Base-by-base conservation (phyloP, 495 filamentous ascomycete genomes). In the Margaritispora aquatica region DNA sequence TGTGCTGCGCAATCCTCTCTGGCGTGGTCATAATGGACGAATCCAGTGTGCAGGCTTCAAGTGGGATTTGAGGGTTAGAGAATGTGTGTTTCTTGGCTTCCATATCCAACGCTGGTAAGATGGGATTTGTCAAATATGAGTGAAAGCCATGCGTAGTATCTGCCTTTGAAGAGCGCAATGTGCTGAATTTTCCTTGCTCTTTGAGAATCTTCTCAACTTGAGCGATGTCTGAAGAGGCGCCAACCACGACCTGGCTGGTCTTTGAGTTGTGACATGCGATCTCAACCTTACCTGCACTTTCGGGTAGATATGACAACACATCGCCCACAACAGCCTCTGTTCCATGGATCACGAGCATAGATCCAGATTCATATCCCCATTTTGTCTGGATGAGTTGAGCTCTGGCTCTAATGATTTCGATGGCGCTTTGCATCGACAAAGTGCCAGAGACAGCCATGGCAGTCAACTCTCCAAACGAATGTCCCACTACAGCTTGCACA, bases 401-500 rank as follows among this genome's bases (percentile, higher is more conserved):
- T 8, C 81, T 63, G 0, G 63, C 64, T 0, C 65, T 54, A 10
- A 84, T 63, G 1, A 82, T 55, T 11, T 63, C 64, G 0, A 81
- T 1, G 0, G 31, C 68, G 21, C 78, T 74, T 0, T 51, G 4
- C 0, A 78, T 55, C 7, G 64, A 73, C 2, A 79, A 55, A 0
- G 59, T 54, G 0, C 71, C 74, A 17, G 75, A 72, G 1, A 81
- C 51, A 51, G 65, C 70, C 3, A 81, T 48, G 1, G 73, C 77
- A 0, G 74, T 76, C 15, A 79, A 57, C 51, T 81, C 72, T 1
- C 76, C 78, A 57, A 81, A 77, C 63, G 75, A 79, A 57, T 84
- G 81, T 2, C 81, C 81, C 10, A 81, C 64, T 7, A 82, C 66
- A 1, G 75, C 69, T 11, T 54, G 58, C 0, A 74, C 57, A 29